These are phyloP conservation scores for Dryadomyces quercivorus DNA, from an alignment of 2,329 filamentous ascomycete species.

Conservation along the genomic window DNA sequence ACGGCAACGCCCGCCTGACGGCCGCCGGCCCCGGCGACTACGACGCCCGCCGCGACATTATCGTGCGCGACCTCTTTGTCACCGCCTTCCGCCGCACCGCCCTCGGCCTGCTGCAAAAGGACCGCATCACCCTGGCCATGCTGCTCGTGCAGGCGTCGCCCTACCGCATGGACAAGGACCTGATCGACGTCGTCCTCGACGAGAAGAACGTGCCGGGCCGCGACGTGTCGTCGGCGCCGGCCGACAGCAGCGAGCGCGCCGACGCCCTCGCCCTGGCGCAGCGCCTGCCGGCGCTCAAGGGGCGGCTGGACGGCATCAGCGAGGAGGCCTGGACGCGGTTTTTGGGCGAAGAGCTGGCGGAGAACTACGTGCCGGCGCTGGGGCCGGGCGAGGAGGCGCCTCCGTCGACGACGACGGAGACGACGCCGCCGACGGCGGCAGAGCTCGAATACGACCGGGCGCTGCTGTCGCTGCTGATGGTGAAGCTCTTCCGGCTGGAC, in stretches of 20 bases:
- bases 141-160: constrained; percentile 92
- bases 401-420: not conserved
- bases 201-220: constrained; percentile 54
- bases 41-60: constrained; percentile 72
- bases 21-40: constrained; percentile 53
- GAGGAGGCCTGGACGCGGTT: constrained; percentile 67
- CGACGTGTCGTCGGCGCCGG: constrained; percentile 48
- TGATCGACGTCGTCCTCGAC: constrained; percentile 81
- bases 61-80: constrained; percentile 83
- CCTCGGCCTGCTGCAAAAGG: constrained; percentile 81
- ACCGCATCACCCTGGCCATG: constrained; percentile 88
- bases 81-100: constrained; percentile 91
- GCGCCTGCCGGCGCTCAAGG: constrained; percentile 62
- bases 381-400: constrained; percentile 26
- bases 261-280: constrained; percentile 57
- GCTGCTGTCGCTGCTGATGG: constrained; percentile 70
- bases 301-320: constrained; percentile 51
- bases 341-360: constrained; percentile 73
- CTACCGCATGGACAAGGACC: constrained; percentile 81
- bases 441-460: constrained; percentile 50
- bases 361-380: constrained; percentile 73
- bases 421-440: not conserved
- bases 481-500: constrained; percentile 93
- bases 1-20: constrained; percentile 61
- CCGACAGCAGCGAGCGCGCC: constrained; percentile 33